These are phyloP conservation scores for Astraeus odoratus DNA, from an alignment of 768 basidiomycete species.

Conservation along the genomic window DNA sequence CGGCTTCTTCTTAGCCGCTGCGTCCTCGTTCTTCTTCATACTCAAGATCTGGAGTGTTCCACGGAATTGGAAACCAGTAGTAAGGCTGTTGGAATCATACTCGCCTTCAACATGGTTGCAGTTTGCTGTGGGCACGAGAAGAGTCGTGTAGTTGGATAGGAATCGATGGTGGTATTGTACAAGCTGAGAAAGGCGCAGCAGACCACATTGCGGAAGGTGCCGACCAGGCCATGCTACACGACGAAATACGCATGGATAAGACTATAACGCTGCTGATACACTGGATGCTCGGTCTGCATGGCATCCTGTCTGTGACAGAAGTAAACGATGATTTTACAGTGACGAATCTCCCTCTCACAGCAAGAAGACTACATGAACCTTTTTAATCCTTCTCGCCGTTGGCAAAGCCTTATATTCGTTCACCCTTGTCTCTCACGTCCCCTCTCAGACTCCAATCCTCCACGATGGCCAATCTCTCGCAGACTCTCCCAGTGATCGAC, in stretches of 20 bases:
- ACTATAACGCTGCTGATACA: neutral
- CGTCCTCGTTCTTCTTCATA: conserved; percentile 99
- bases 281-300: too few relatives aligned
- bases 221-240: conserved; percentile 7
- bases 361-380: too few relatives aligned
- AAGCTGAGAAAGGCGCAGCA: conserved; percentile 15
- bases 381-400: too few relatives aligned
- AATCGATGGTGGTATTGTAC: conserved; percentile 6
- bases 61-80: conserved; percentile 4
- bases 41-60: conserved; percentile 76
- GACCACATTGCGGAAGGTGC: conserved; percentile 25
- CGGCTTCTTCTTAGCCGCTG: conserved; percentile 94
- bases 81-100: neutral
- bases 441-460: conserved; percentile 23
- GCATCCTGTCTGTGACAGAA: too few relatives aligned
- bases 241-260: neutral
- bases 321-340: too few relatives aligned
- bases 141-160: conserved; percentile 5
- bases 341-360: too few relatives aligned
- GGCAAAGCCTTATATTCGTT: too few relatives aligned
- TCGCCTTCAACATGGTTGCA: conserved; percentile 39
- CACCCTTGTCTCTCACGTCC: too few relatives aligned
- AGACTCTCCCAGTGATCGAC: conserved; percentile 66
- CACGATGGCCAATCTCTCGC: conserved; percentile 38
- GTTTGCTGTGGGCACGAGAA: too few relatives aligned